phyloP scores from a whole-genome alignment of 192 early-diverging fungal species.

The Haplosporangium gracile region DNA sequence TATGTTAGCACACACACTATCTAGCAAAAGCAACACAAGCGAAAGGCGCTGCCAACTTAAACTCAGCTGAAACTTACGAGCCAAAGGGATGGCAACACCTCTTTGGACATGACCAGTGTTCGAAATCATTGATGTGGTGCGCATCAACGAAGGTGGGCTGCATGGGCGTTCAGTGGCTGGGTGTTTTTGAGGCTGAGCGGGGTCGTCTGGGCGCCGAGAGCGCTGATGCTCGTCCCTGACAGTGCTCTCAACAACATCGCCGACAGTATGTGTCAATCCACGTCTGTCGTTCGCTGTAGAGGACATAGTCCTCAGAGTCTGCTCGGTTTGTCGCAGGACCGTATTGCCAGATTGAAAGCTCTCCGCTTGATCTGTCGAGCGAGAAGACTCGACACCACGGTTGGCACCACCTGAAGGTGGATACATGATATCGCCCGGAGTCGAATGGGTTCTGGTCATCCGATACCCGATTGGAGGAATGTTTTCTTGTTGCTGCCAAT shows the following conservation, averaged over 20 bases:
- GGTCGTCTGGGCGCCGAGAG: neutral
- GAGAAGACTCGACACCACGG: neutral
- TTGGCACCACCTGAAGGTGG: neutral
- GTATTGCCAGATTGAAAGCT: neutral
- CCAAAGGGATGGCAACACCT: neutral
- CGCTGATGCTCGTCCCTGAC: neutral
- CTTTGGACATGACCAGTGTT: neutral
- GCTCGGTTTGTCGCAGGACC: neutral
- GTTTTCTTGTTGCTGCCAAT: conserved; percentile 1
- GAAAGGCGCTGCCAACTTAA: neutral
- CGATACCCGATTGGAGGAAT: neutral
- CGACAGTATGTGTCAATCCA: neutral
- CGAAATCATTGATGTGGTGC: neutral
- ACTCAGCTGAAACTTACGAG: neutral
- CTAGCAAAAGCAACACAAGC: neutral
- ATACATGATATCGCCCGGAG: neutral
- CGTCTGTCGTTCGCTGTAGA: neutral
- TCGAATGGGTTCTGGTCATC: neutral
- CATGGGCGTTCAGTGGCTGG: neutral
- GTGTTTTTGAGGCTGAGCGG: neutral
- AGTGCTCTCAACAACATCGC: neutral
- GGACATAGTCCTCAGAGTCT: neutral
- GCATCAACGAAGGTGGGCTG: neutral
- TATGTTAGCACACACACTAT: neutral
- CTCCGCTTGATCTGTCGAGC: neutral